Percentiles rank a stretch among this genome's conserved stretches.
Conservation (phyloP, 1,284 basidiomycete species). For the Ustilago loliicola region DNA sequence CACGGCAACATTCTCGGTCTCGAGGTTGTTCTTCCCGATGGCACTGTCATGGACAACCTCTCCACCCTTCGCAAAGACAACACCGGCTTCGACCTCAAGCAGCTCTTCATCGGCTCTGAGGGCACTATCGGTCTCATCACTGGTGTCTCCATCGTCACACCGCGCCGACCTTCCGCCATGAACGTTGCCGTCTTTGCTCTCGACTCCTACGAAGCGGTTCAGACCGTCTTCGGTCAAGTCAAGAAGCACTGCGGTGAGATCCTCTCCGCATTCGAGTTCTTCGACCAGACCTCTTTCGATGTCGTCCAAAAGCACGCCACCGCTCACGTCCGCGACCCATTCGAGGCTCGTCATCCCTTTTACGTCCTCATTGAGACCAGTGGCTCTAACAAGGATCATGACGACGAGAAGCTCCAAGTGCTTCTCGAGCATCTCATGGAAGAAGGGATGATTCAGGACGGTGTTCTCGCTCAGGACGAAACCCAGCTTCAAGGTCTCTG, state of each 20-base stretch:
- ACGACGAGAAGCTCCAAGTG: constrained; percentile 92
- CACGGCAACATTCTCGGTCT: constrained; percentile 97
- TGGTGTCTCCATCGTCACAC: constrained; percentile 94
- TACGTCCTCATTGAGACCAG: constrained; percentile 95
- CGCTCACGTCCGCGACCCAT: constrained; percentile 72
- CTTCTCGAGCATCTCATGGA: constrained; percentile 86
- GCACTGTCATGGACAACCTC: constrained; percentile 77
- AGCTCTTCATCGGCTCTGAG: constrained; percentile 97
- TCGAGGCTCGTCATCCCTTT: constrained; percentile 65
- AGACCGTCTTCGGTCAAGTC: constrained; percentile 74
- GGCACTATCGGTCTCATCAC: constrained; percentile 96
- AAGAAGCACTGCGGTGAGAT: constrained; percentile 89
- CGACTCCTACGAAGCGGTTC: constrained; percentile 75
- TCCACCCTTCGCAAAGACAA: constrained; percentile 90
- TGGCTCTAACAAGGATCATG: constrained; percentile 92
- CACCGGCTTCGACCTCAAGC: constrained; percentile 98
- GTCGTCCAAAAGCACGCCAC: constrained; percentile 77
- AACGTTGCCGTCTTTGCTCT: constrained; percentile 76
- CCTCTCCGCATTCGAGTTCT: constrained; percentile 96
- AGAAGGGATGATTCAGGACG: constrained; percentile 84
- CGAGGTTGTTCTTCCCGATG: constrained; percentile 93
- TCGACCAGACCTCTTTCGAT: constrained; percentile 89
- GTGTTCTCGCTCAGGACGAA: constrained; percentile 91
- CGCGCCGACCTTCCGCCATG: constrained; percentile 78
- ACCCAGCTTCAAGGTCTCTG: constrained; percentile 91